These are phyloP conservation scores for Keithomyces neogunnii DNA, from an alignment of 2,329 filamentous ascomycete species.

Conservation along the genomic window DNA sequence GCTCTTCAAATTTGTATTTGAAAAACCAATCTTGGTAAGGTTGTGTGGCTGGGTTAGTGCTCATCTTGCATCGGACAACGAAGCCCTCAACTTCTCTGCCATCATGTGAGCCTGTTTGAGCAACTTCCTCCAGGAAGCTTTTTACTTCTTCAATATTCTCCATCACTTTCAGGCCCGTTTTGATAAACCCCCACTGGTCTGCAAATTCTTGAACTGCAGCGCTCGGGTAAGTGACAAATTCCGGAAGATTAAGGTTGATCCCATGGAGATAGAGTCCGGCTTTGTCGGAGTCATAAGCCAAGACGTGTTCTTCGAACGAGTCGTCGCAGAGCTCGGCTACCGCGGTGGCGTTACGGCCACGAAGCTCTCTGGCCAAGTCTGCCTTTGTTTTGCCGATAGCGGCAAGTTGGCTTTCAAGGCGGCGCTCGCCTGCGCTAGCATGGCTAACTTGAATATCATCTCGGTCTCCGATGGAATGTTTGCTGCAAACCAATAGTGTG, in stretches of 20 bases:
- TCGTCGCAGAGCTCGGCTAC: constrained; percentile 97
- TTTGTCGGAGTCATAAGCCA: constrained; percentile 74
- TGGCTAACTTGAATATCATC: constrained; percentile 67
- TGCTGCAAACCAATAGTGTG: constrained; percentile 92
- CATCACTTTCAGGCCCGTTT: constrained; percentile 72
- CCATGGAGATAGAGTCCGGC: constrained; percentile 93
- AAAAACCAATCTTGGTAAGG: constrained; percentile 95
- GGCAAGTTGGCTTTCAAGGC: constrained; percentile 72
- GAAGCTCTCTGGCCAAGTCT: constrained; percentile 69
- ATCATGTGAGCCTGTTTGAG: constrained; percentile 81
- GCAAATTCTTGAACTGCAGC: constrained; percentile 82
- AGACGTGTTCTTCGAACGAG: constrained; percentile 90
- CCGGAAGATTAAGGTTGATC: constrained; percentile 89
- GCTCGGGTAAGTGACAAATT: constrained; percentile 82
- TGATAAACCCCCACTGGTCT: constrained; percentile 86
- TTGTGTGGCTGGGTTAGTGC: constrained; percentile 35
- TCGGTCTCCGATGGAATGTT: constrained; percentile 87
- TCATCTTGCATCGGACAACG: constrained; percentile 79
- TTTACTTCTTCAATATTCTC: constrained; percentile 67
- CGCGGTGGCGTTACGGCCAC: constrained; percentile 79
- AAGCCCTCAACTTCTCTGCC: constrained; percentile 95
- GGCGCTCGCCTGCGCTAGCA: constrained; percentile 72
- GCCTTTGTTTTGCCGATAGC: constrained; percentile 68
- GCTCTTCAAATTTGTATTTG: constrained; percentile 99
- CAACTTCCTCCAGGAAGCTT: constrained; percentile 72